phyloP scores from a whole-genome alignment of 768 basidiomycete species.

The Xerocomellus dryophilus region DNA sequence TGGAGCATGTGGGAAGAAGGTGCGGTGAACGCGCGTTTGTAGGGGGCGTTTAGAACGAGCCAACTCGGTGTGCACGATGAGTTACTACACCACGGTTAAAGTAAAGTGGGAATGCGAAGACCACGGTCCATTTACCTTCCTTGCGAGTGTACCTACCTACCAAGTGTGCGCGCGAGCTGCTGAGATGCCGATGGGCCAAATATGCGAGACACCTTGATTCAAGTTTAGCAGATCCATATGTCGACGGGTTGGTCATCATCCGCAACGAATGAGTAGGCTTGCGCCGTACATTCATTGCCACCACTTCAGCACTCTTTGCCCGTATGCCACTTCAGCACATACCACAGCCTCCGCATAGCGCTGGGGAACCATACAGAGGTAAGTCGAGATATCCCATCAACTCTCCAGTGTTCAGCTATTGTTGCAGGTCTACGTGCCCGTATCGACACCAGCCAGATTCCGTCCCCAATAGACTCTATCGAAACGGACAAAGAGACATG shows the following conservation, averaged over 20 bases:
- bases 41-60: background rate
- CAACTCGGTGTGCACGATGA: background rate
- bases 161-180: no score
- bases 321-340: constrained; percentile 37
- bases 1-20: constrained; percentile 64
- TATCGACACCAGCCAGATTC: constrained; percentile 87
- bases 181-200: constrained; percentile 3
- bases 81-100: background rate
- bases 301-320: background rate
- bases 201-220: constrained; percentile 1
- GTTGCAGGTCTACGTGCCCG: constrained; percentile 67
- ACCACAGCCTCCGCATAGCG: constrained; percentile 58
- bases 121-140: background rate
- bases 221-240: no score
- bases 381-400: constrained; percentile 6
- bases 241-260: no score
- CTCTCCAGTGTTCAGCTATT: constrained; percentile 1
- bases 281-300: background rate
- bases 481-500: constrained; percentile 78
- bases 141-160: background rate
- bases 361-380: constrained; percentile 49
- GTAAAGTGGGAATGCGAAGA: background rate
- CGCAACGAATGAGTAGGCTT: constrained; percentile 5
- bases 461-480: constrained; percentile 81
- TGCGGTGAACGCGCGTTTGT: constrained; percentile 11